Base-by-base conservation (phyloP, 306 rosid genomes). In the Pueraria montana region DNA sequence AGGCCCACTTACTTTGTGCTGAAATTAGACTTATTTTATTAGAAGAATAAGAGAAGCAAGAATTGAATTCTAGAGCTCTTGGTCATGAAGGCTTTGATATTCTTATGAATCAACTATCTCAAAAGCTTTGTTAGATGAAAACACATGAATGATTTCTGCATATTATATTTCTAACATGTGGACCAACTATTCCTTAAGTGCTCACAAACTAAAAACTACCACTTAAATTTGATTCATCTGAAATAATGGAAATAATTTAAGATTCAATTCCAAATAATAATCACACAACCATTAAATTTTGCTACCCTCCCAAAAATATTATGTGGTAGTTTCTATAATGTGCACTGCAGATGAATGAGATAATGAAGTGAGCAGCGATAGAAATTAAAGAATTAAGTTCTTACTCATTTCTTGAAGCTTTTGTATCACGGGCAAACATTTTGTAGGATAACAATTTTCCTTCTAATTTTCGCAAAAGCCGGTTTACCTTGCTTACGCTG, bases 381-480 rank as follows among this genome's bases (percentile, higher is more conserved):
- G 79, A n/a, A 63, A 66, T 76, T 72, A 20, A n/a, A 78, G 62
- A 45, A 65, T 52, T 48, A 74, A 50, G 49, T 80, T 74, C 98
- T 96, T 88, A 96, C 99, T 71, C 91, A 36, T 91, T 94, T 91
- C 99, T 91, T 32, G 99, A 94, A 78, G 98, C 93, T 88, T 96
- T 96, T 73, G 99, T 96, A 80, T 94, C 99, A 80, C 99, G 98
- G 10, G 98, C 99, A 84, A 92, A 96, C 90, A 93, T 90, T 91
- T 90, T 96, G 93, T 92, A 96, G 59, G 98, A 94, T 72, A 96
- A 87, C 82, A 91, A 75, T 79, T 89, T 90, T 80, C 99, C 99
- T 89, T 96, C 99, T 70, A 93, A 84, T 52, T 87, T 82, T 85
- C 13, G 91, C 81, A 96, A 85, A 59, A 96, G 94, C 77, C 53